Conservation (phyloP, 306 rosid species). For the Hylodesmum podocarpum region DNA sequence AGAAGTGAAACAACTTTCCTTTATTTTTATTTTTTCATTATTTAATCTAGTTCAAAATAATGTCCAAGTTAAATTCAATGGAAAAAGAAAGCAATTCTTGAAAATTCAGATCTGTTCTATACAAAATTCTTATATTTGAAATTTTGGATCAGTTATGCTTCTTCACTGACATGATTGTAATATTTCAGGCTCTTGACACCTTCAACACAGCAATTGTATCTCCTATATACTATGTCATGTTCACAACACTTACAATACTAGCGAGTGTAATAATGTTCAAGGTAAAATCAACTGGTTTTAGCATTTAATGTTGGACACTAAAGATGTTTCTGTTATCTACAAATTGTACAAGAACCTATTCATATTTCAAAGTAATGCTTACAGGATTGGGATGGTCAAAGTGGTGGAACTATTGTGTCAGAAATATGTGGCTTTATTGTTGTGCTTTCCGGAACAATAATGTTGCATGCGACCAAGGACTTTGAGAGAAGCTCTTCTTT, state of each 20-base stretch:
- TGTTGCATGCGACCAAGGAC: conserved; percentile 74
- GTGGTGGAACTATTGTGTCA: conserved; percentile 57
- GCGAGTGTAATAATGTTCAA: conserved; percentile 92
- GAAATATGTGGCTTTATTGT: conserved; percentile 87
- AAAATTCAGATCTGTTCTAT: neutral
- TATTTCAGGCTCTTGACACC: conserved; percentile 88
- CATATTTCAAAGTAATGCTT: conserved; percentile 22
- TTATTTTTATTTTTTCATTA: neutral
- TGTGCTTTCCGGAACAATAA: conserved; percentile 73
- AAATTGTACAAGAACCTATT: conserved; percentile 16
- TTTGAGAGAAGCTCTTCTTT: conserved; percentile 70
- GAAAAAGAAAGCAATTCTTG: conserved; percentile 3
- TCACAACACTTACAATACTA: conserved; percentile 74
- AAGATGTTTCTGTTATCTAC: neutral
- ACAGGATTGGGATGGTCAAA: conserved; percentile 89
- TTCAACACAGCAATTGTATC: conserved; percentile 89
- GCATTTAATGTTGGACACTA: neutral
- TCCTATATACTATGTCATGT: conserved; percentile 88
- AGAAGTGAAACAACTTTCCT: no score
- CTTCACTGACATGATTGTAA: conserved; percentile 25
- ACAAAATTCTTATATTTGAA: neutral
- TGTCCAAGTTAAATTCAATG: neutral
- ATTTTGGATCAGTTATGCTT: neutral
- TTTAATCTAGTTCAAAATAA: neutral
- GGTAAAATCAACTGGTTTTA: conserved; percentile 44